A percentile compares a stretch with the other conserved stretches of the same genome.
Conservation (phyloP, 2,329 filamentous ascomycete species). For the Chrysoporthe deuterocubensis region DNA sequence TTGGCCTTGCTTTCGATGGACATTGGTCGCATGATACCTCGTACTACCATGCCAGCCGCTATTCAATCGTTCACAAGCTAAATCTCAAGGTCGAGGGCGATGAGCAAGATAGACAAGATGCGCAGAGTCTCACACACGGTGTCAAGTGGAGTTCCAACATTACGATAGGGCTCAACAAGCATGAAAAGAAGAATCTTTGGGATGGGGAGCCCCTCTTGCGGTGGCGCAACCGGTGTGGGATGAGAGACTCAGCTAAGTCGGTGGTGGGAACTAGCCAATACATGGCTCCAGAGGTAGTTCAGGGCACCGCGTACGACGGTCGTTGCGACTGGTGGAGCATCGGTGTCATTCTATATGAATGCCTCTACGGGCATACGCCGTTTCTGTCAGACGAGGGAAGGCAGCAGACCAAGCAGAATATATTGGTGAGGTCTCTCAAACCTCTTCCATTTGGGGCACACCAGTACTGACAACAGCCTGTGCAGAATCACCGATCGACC, state of each 20-base stretch:
- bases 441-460: not conserved
- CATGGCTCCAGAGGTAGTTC: constrained; percentile 94
- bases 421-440: constrained; percentile 61
- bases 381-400: constrained; percentile 81
- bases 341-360: constrained; percentile 93
- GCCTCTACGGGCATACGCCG: constrained; percentile 87
- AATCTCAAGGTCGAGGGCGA: constrained; percentile 77
- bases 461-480: not conserved
- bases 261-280: constrained; percentile 96
- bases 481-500: constrained; percentile 63
- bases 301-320: constrained; percentile 82
- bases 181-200: constrained; percentile 40
- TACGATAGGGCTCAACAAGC: constrained; percentile 43
- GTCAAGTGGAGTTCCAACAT: constrained; percentile 47
- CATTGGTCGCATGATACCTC: constrained; percentile 91
- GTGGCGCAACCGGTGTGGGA: constrained; percentile 72
- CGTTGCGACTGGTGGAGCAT: constrained; percentile 98
- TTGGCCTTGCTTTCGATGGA: constrained; percentile 92
- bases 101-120: constrained; percentile 65
- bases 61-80: constrained; percentile 76
- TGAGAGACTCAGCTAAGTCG: constrained; percentile 76
- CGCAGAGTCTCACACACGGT: constrained; percentile 41
- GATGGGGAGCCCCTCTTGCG: constrained; percentile 60
- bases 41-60: constrained; percentile 84
- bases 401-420: constrained; percentile 83